Evolutionary conservation across 352 stramenopile genomes (phyloP).

Genomic region (Globisporangium takayamanum): DNA sequence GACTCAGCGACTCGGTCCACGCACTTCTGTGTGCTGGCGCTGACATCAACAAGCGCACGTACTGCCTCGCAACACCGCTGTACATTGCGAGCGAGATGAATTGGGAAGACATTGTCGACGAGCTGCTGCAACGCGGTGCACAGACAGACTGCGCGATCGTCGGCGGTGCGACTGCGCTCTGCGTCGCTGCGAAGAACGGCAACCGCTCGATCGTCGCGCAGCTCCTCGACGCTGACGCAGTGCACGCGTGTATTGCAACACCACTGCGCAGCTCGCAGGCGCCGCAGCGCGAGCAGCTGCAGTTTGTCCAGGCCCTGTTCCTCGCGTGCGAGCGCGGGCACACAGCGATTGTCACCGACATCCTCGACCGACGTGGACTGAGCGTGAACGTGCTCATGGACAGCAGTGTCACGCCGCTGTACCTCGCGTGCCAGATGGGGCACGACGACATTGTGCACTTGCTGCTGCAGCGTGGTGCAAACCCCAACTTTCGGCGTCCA

Average conservation of each 20-base stretch:
- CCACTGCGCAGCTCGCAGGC: slow-evolving; percentile 6
- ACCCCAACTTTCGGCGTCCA: slow-evolving; percentile 59
- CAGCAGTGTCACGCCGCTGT: slow-evolving; percentile 72
- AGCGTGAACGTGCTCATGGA: slow-evolving; percentile 74
- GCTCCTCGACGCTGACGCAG: slow-evolving; percentile 36
- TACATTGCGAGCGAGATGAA: slow-evolving; percentile 76
- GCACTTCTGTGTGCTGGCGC: slow-evolving; percentile 41
- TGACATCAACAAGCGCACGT: slow-evolving; percentile 54
- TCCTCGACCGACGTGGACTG: slow-evolving; percentile 45
- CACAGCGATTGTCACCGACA: slow-evolving; percentile 53
- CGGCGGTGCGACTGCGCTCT: slow-evolving; percentile 59
- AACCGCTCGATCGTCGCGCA: slow-evolving; percentile 46
- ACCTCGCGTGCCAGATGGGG: slow-evolving; percentile 82
- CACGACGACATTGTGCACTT: slow-evolving; percentile 53
- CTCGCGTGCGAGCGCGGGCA: slow-evolving; percentile 73
- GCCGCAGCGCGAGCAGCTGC: slow-evolving; percentile 14
- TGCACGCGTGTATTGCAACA: slow-evolving; percentile 5
- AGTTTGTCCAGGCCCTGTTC: slow-evolving; percentile 67
- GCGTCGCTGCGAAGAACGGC: slow-evolving; percentile 73
- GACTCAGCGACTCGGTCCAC: slow-evolving; percentile 33
- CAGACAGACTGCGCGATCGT: slow-evolving; percentile 32
- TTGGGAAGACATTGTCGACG: slow-evolving; percentile 59
- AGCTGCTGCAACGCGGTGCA: slow-evolving; percentile 42
- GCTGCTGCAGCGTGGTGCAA: slow-evolving; percentile 45
- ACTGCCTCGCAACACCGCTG: slow-evolving; percentile 61